These are phyloP conservation scores for Trichoderma sp. DNA, from an alignment of 2,329 filamentous ascomycete species.

Conservation along the genomic window DNA sequence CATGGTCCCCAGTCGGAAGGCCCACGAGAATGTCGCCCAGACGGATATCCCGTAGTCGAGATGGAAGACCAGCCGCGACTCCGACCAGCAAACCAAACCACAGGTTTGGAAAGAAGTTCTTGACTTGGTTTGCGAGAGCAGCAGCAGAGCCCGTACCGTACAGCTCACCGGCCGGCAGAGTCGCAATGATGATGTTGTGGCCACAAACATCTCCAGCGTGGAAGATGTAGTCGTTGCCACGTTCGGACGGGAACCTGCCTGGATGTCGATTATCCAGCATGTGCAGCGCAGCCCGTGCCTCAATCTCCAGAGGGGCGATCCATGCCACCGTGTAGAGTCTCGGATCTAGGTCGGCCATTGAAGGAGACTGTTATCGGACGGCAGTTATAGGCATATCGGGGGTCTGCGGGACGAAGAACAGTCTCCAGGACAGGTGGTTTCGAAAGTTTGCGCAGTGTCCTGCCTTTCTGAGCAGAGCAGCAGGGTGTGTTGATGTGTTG, in stretches of 20 bases:
- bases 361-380: neutral
- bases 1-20: conserved; percentile 33
- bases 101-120: conserved; percentile 42
- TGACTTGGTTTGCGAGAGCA: conserved; percentile 41
- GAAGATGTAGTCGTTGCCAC: conserved; percentile 44
- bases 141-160: conserved; percentile 42
- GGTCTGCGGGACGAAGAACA: neutral
- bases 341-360: conserved; percentile 25
- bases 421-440: neutral
- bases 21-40: conserved; percentile 44
- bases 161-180: conserved; percentile 40
- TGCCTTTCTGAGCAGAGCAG: no score
- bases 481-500: neutral
- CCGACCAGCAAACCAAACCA: conserved; percentile 46
- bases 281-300: conserved; percentile 41
- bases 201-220: conserved; percentile 42
- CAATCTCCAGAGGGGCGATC: conserved; percentile 44
- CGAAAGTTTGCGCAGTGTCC: neutral
- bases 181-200: conserved; percentile 44
- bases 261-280: conserved; percentile 41
- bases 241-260: conserved; percentile 38
- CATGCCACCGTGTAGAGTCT: conserved; percentile 41
- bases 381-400: neutral
- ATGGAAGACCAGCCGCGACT: conserved; percentile 43
- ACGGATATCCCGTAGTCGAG: conserved; percentile 43